These are phyloP conservation scores for Citrullus mucosospermus DNA, from an alignment of 306 rosid genomes.

Conservation along the genomic window DNA sequence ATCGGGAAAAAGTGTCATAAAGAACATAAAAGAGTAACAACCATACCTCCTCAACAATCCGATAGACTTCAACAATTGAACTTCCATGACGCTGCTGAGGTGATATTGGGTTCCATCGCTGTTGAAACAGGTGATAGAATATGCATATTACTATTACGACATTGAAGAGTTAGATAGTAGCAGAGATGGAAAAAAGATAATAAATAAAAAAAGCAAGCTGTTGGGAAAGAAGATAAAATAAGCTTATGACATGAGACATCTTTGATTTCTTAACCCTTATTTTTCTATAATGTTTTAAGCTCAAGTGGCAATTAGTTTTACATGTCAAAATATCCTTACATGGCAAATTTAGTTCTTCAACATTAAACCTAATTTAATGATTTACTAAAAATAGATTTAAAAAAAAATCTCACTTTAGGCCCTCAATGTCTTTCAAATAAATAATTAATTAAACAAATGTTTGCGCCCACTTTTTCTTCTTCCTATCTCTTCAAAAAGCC, in stretches of 20 bases:
- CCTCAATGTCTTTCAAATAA: not conserved
- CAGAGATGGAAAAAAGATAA: not conserved
- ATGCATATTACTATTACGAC: not conserved
- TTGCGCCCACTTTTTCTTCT: not conserved
- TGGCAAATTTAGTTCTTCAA: too few species aligned
- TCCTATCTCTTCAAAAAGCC: not conserved
- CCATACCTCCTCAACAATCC: constrained; percentile 95
- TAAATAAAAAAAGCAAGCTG: not conserved
- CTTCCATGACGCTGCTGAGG: constrained; percentile 91
- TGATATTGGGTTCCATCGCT: constrained; percentile 91
- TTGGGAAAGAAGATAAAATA: not conserved
- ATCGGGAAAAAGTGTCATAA: not conserved
- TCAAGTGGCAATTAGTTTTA: too few species aligned
- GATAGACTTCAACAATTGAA: constrained; percentile 91
- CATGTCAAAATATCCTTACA: too few species aligned
- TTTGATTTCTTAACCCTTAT: not conserved
- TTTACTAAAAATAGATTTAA: not conserved
- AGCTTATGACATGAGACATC: not conserved
- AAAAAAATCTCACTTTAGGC: not conserved
- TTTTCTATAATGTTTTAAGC: too few species aligned
- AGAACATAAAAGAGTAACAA: not conserved
- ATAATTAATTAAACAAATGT: too few species aligned
- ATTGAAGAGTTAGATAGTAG: not conserved
- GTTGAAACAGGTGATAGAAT: constrained; percentile 18
- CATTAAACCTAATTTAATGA: not conserved